A percentile compares a stretch with the other conserved stretches of the same genome.
Conservation (phyloP, 139 green algal species). For the Chlamydomonas incerta region DNA sequence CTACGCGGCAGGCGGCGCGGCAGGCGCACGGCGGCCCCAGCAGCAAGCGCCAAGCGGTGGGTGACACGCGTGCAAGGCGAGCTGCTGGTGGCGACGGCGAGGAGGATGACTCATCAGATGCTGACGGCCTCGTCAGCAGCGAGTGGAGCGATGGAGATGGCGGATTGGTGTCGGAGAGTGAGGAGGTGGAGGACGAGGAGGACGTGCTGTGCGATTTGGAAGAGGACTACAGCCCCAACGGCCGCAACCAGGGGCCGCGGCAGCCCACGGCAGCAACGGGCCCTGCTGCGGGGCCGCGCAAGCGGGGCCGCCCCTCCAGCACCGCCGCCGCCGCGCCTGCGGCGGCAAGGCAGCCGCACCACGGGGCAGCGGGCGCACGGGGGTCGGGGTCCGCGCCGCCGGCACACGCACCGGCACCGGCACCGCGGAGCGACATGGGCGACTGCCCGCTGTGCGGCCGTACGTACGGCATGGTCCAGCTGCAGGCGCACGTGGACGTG, state of each 20-base stretch:
- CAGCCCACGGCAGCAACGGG: no score
- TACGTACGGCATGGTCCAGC: neutral
- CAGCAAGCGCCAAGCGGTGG: no score
- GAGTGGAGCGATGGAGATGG: no score
- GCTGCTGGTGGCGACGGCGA: no score
- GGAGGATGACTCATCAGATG: no score
- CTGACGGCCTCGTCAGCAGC: no score
- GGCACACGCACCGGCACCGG: neutral
- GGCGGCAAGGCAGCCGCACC: neutral
- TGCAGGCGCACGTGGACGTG: conserved; percentile 5
- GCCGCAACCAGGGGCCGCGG: neutral
- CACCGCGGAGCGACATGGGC: neutral
- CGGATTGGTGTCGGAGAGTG: neutral
- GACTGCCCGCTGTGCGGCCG: conserved; percentile 12
- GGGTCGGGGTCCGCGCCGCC: neutral
- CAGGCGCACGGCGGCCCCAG: no score
- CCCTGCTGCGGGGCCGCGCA: no score
- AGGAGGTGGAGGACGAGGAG: neutral
- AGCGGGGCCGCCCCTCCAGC: neutral
- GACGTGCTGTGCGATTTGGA: neutral
- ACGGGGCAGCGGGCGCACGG: neutral
- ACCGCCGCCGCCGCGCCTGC: neutral
- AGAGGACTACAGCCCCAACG: neutral
- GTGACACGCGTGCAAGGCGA: no score
- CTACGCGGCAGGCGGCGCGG: no score